phyloP scores from a whole-genome alignment of 495 filamentous ascomycete species.

The Lasiosphaeria hispida region DNA sequence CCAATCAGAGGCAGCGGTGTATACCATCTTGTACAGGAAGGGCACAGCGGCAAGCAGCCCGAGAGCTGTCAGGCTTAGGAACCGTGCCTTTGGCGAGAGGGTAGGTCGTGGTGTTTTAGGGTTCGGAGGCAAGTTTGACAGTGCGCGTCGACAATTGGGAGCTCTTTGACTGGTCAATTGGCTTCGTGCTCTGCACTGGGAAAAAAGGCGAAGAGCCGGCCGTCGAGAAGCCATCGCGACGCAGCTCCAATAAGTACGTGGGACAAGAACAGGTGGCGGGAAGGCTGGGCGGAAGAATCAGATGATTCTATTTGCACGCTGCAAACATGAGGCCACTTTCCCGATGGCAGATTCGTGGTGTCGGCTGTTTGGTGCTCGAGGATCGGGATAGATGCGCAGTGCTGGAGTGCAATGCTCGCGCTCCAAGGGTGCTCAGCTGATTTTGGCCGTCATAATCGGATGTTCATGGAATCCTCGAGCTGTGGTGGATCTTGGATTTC shows the following conservation, averaged over 20 bases:
- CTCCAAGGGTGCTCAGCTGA: conserved; percentile 22
- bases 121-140: conserved; percentile 19
- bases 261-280: conserved; percentile 1
- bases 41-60: conserved; percentile 25
- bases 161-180: conserved; percentile 15
- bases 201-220: conserved; percentile 23
- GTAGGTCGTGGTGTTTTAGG: conserved; percentile 5
- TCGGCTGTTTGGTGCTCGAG: neutral
- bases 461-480: conserved; percentile 13
- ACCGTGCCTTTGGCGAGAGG: conserved; percentile 13
- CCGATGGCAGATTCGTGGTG: neutral
- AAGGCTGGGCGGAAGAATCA: conserved; percentile 18
- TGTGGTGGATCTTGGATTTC: neutral
- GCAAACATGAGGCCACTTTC: conserved; percentile 34
- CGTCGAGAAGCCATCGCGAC: conserved; percentile 27
- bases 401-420: neutral
- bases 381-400: conserved; percentile 2
- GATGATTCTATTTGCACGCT: conserved; percentile 17
- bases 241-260: conserved; percentile 10
- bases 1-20: neutral
- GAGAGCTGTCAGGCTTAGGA: conserved; percentile 26
- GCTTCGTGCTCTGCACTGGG: conserved; percentile 22
- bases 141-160: conserved; percentile 12
- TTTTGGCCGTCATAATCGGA: conserved; percentile 26
- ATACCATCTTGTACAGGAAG: conserved; percentile 35